phyloP scores from a whole-genome alignment of 2,329 filamentous ascomycete species.

The Camptophora hylomeconis region DNA sequence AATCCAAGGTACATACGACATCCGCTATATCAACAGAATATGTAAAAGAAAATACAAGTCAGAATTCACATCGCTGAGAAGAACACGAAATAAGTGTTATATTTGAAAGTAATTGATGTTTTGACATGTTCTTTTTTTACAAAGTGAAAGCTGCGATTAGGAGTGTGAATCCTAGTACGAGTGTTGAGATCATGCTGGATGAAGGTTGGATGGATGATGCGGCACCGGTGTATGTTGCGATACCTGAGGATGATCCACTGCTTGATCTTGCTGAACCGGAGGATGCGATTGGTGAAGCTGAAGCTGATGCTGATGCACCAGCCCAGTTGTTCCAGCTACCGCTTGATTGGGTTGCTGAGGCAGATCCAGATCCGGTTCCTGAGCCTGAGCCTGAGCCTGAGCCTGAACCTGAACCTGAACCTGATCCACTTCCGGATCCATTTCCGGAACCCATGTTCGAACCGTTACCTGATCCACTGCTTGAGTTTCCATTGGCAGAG shows the following conservation, averaged over 20 bases:
- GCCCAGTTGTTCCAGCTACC: slow-evolving; percentile 1
- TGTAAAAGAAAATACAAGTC: too few relatives aligned
- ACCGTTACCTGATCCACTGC: slow-evolving; percentile 3
- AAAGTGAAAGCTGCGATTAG: slow-evolving; percentile 4
- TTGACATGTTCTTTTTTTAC: slow-evolving; percentile 1
- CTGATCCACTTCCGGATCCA: slow-evolving; percentile 29
- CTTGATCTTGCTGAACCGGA: slow-evolving; percentile 1
- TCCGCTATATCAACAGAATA: too few relatives aligned
- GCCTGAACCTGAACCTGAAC: slow-evolving; percentile 9
- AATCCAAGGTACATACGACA: too few relatives aligned
- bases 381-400: slow-evolving; percentile 4
- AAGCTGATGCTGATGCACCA: slow-evolving; percentile 1
- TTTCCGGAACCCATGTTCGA: slow-evolving; percentile 21
- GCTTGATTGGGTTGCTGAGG: slow-evolving; percentile 2
- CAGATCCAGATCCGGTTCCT: slow-evolving; percentile 1
- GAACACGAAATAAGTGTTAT: not conserved
- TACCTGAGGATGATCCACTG: slow-evolving; percentile 2
- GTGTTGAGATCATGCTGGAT: too few relatives aligned
- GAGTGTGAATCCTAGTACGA: slow-evolving; percentile 3
- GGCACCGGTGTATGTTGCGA: slow-evolving; percentile 10
- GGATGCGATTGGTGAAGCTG: slow-evolving; percentile 2
- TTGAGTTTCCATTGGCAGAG: slow-evolving; percentile 1
- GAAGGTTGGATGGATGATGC: slow-evolving; percentile 7
- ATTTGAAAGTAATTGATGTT: slow-evolving; percentile 1
- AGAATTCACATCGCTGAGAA: not conserved